Percentiles rank a stretch among this genome's conserved stretches.
phyloP scores from a whole-genome alignment of 805 yeast genomes.

The Kurtzmaniella fragi region DNA sequence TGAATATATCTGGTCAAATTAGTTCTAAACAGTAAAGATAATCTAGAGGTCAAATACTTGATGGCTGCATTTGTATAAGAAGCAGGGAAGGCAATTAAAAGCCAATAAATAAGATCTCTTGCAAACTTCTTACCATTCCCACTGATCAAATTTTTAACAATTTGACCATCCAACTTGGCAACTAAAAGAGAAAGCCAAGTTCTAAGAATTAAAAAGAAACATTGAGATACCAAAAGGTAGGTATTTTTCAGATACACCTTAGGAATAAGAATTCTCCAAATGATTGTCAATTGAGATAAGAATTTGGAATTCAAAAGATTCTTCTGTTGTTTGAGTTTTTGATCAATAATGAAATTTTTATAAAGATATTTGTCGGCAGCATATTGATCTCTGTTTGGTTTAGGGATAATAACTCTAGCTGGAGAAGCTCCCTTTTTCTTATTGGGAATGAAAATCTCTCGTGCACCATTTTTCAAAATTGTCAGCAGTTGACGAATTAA shows the following conservation, averaged over 20 bases:
- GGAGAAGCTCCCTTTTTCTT: slow-evolving; percentile 26
- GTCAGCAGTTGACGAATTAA: slow-evolving; percentile 39
- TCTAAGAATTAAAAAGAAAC: slow-evolving; percentile 68
- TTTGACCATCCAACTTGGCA: slow-evolving; percentile 87
- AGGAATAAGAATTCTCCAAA: slow-evolving; percentile 83
- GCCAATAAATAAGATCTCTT: slow-evolving; percentile 80
- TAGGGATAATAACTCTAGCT: slow-evolving; percentile 41
- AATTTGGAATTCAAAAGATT: slow-evolving; percentile 54
- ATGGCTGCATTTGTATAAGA: slow-evolving; percentile 89
- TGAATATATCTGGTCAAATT: slow-evolving; percentile 81
- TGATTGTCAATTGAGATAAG: slow-evolving; percentile 64
- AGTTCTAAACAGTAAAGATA: slow-evolving; percentile 81
- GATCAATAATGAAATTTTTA: slow-evolving; percentile 39
- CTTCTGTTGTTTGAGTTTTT: slow-evolving; percentile 23
- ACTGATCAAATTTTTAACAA: slow-evolving; percentile 82
- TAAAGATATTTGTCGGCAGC: slow-evolving; percentile 53
- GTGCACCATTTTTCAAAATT: slow-evolving; percentile 38
- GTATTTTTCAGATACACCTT: slow-evolving; percentile 63
- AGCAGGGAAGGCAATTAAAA: slow-evolving; percentile 87
- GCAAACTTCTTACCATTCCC: slow-evolving; percentile 71
- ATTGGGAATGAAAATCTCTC: slow-evolving; percentile 47
- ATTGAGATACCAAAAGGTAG: slow-evolving; percentile 60
- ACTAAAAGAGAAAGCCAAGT: slow-evolving; percentile 84
- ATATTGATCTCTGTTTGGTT: slow-evolving; percentile 44
- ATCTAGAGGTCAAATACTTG: slow-evolving; percentile 67